Evolutionary conservation across 2,329 filamentous ascomycete species (phyloP).

Genomic region (Nannizziopsis barbatae): DNA sequence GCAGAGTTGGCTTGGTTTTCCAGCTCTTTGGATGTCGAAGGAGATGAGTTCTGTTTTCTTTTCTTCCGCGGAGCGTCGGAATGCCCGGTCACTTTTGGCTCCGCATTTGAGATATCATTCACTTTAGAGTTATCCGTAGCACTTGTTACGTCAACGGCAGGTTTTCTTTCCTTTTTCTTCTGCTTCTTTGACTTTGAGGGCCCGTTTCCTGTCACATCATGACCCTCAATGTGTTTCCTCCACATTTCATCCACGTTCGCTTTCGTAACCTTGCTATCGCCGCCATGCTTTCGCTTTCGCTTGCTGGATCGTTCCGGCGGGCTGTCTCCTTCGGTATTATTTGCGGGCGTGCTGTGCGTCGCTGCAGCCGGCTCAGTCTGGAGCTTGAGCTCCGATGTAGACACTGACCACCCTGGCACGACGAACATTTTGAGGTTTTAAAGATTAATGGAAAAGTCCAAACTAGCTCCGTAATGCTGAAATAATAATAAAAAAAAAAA

Average conservation of each 20-base stretch:
- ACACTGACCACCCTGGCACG: constrained; percentile 83
- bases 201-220: constrained; percentile 33
- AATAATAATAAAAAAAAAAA: no score
- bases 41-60: not conserved
- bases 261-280: constrained; percentile 43
- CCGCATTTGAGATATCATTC: not conserved
- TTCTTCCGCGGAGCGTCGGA: constrained; percentile 4
- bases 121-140: not conserved
- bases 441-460: no score
- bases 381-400: constrained; percentile 57
- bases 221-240: constrained; percentile 66
- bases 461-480: no score
- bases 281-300: constrained; percentile 36
- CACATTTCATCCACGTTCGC: constrained; percentile 68
- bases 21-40: constrained; percentile 17
- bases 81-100: not conserved
- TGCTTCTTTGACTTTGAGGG: constrained; percentile 20
- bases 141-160: constrained; percentile 4
- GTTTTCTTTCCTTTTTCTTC: constrained; percentile 22
- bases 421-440: constrained; percentile 54
- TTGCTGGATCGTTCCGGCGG: constrained; percentile 31
- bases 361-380: constrained; percentile 53
- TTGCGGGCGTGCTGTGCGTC: constrained; percentile 23
- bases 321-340: constrained; percentile 20
- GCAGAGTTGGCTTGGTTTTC: constrained; percentile 1